phyloP scores from a whole-genome alignment of 805 yeast species.

The Kazachstania bromeliacearum region DNA sequence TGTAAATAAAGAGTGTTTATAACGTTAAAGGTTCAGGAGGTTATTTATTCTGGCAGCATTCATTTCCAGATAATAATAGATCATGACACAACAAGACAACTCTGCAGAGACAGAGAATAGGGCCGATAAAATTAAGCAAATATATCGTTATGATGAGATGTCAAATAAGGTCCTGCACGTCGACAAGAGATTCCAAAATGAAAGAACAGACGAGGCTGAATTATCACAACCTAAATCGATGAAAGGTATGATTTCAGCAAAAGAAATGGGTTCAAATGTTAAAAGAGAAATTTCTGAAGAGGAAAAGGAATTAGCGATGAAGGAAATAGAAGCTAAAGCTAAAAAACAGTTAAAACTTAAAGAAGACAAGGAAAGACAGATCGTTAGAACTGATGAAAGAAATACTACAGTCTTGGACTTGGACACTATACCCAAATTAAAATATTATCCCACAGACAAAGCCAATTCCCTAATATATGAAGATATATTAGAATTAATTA shows the following conservation, averaged over 20 bases:
- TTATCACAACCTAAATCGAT: conserved; percentile 62
- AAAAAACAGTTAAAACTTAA: conserved; percentile 5
- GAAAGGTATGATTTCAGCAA: conserved; percentile 53
- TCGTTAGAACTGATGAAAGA: background rate
- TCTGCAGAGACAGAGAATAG: conserved; percentile 4
- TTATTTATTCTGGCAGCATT: no score
- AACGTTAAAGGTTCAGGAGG: no score
- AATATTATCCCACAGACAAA: conserved; percentile 54
- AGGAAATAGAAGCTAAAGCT: conserved; percentile 15
- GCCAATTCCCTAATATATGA: conserved; percentile 45
- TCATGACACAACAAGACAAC: background rate
- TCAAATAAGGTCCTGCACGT: conserved; percentile 61
- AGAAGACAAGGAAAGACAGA: background rate
- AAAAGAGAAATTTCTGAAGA: conserved; percentile 2
- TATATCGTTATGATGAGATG: conserved; percentile 62
- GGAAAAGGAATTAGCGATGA: conserved; percentile 14
- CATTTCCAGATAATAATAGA: no score
- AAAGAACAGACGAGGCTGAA: conserved; percentile 38
- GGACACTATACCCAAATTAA: conserved; percentile 38
- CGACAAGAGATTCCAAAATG: conserved; percentile 44
- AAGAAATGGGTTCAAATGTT: conserved; percentile 55
- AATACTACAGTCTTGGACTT: conserved; percentile 28
- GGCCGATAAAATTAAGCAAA: conserved; percentile 23
- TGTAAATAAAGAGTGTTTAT: no score
- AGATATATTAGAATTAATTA: conserved; percentile 50